Conservation (phyloP, 306 rosid species). For the Corylus americana region DNA sequence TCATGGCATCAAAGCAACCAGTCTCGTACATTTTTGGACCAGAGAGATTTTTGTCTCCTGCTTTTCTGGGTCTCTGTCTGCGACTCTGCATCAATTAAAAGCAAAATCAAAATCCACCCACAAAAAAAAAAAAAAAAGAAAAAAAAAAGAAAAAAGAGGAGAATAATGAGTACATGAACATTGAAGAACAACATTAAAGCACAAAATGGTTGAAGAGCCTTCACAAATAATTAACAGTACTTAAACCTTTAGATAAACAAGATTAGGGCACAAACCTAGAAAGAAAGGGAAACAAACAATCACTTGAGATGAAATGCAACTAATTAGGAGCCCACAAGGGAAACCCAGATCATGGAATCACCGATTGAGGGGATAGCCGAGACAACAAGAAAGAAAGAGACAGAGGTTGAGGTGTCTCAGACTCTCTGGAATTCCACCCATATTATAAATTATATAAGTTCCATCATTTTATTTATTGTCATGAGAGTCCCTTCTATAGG, state of each 20-base stretch:
- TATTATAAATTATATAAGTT: too few species aligned
- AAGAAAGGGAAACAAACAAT: not conserved
- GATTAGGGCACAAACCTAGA: too few species aligned
- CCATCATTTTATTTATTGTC: too few species aligned
- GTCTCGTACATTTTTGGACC: constrained; percentile 41
- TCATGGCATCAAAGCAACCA: constrained; percentile 61
- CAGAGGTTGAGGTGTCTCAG: not conserved
- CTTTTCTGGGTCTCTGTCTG: not conserved
- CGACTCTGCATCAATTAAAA: constrained; percentile 1
- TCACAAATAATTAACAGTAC: too few species aligned
- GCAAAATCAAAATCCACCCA: not conserved
- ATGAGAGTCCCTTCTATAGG: too few species aligned
- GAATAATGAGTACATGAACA: not conserved
- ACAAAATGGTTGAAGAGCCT: not conserved
- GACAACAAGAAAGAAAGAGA: not conserved
- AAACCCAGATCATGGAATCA: not conserved
- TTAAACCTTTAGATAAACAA: not conserved
- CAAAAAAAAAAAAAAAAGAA: not conserved
- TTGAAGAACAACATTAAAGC: not conserved
- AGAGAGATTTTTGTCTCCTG: not conserved
- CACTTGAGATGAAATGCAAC: not conserved
- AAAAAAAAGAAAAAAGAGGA: not conserved
- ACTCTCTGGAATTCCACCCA: not conserved
- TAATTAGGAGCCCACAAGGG: not conserved
- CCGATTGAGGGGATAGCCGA: not conserved